Percentiles rank a stretch among this genome's conserved stretches.
Conservation (phyloP, 1,284 basidiomycete species). For the Mycosarcoma mackinlayi region DNA sequence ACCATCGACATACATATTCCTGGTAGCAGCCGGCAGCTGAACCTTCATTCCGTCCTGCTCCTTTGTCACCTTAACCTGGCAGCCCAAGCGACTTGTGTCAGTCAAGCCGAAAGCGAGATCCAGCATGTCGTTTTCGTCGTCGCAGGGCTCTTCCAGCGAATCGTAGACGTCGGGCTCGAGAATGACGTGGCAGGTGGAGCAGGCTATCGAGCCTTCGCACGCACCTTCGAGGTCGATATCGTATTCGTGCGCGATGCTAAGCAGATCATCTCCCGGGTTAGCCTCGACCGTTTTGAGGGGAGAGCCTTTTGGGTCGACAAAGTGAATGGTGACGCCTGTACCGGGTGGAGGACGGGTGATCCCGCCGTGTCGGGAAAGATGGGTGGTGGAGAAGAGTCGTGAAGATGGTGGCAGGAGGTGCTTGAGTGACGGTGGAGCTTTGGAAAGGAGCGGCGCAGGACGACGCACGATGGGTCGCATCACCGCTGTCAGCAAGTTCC, state of each 20-base stretch:
- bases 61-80: conserved; percentile 84
- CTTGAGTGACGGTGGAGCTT: too few relatives aligned
- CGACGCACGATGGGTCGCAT: neutral
- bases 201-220: conserved; percentile 95
- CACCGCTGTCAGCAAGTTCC: neutral
- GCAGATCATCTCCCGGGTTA: conserved; percentile 91
- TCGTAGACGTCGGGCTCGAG: conserved; percentile 86
- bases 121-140: conserved; percentile 93
- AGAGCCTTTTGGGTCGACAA: conserved; percentile 86
- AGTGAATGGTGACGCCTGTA: conserved; percentile 82
- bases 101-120: conserved; percentile 97
- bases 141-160: conserved; percentile 86
- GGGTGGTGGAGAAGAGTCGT: conserved; percentile 14
- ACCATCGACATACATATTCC: conserved; percentile 97
- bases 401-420: too few relatives aligned
- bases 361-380: conserved; percentile 69
- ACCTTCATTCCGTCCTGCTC: conserved; percentile 87
- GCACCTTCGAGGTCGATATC: conserved; percentile 97
- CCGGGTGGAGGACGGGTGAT: conserved; percentile 74
- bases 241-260: conserved; percentile 92
- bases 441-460: neutral
- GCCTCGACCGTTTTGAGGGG: conserved; percentile 87
- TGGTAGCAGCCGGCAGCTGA: conserved; percentile 88
- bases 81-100: conserved; percentile 77
- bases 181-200: conserved; percentile 97